Conservation (phyloP, 805 yeast genomes). For the Metschnikowia continentalis region DNA sequence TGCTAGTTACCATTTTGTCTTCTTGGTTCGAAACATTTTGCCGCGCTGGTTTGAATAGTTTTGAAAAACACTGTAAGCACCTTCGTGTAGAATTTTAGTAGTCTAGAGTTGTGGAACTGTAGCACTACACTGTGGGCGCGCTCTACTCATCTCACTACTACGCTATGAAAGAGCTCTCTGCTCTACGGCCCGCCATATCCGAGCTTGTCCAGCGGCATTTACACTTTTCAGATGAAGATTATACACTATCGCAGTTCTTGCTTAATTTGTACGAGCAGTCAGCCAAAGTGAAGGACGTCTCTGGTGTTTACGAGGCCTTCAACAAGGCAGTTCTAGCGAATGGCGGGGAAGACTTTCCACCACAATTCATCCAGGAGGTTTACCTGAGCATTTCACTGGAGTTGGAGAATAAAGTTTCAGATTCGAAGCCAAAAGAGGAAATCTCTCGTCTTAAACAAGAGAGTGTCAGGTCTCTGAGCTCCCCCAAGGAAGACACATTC, state of each 20-base stretch:
- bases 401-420: too few species aligned
- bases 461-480: too few species aligned
- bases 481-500: background rate
- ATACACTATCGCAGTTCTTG: conserved; percentile 27
- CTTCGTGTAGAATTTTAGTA: background rate
- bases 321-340: conserved; percentile 24
- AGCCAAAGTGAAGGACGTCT: conserved; percentile 4
- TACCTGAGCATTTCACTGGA: conserved; percentile 12
- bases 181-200: conserved; percentile 6
- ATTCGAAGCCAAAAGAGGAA: background rate
- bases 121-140: background rate
- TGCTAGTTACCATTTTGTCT: too few species aligned
- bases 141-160: background rate
- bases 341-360: conserved; percentile 41
- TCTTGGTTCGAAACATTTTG: too few species aligned
- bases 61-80: too few species aligned
- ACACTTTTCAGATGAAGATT: conserved; percentile 16
- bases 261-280: conserved; percentile 22
- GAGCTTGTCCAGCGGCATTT: conserved; percentile 11
- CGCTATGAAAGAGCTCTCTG: conserved; percentile 1
- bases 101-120: background rate
- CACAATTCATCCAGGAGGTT: conserved; percentile 24
- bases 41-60: too few species aligned
- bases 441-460: background rate
- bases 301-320: conserved; percentile 7